Base-by-base conservation (phyloP, 2,329 filamentous ascomycete species). In the Colletotrichum neosansevieriae region DNA sequence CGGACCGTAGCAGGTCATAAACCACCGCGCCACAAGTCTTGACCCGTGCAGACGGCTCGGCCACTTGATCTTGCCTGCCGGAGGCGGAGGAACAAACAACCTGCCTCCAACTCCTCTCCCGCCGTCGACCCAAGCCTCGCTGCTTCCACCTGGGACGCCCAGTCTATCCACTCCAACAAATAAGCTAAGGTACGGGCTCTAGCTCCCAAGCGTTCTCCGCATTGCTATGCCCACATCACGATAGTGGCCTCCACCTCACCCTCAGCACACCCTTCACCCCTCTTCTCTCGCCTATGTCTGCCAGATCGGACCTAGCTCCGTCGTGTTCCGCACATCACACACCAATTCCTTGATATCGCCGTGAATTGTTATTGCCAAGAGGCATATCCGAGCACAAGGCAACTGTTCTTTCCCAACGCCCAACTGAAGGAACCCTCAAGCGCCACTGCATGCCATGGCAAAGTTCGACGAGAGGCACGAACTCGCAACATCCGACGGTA, bases 21-120 rank as follows among this genome's bases (percentile, higher is more conserved):
- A 63, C 63, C 63, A 63, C 63, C 24, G 63, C 63, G 63, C 58
- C 63, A 67, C 63, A 63, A 67, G 58, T 32, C 36, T 47, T 34
- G 36, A 32, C 62, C 58, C 19, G 62, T 34, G n/a, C 19, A 45
- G 17, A 44, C 17, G 56, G 44, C 15, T 56, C 21, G 29, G 32
- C 32, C 38, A 40, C 45, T 24, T 34, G 6, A 29, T 13, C 56
- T 62, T 38, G 38, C 17, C n/a, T 53, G 24, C 6, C 36, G 57
- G 44, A 56, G 17, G n/a, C 29, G 57, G 44, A 49, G 17, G 29
- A 24, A 63, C 6, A 45, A 45, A 49, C 29, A 12, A 36, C 29
- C n/a, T 24, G 24, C 49, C 11, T 38, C 15, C 3, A n/a, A 17
- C 19, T 51, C 19, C 38, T 53, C 45, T 38, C 63, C 11, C 44